Evolutionary conservation across 805 yeast genomes (phyloP).

Genomic region (Blastobotrys robertii): DNA sequence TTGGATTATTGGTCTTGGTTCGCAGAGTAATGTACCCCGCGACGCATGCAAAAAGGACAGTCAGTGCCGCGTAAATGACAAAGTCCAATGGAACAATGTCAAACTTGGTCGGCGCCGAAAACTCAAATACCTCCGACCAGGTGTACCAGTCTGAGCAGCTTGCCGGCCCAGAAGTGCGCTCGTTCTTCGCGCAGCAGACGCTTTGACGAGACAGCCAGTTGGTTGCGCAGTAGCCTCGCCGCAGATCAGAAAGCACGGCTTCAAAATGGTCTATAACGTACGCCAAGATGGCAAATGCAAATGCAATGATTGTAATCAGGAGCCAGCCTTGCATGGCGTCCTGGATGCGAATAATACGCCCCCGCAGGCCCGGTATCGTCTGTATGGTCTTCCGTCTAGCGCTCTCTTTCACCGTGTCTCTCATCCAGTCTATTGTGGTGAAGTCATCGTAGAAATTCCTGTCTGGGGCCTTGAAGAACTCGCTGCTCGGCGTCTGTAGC

Average conservation of each 20-base stretch:
- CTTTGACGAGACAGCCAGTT: conserved; percentile 37
- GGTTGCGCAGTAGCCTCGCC: conserved; percentile 41
- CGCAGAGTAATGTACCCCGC: conserved; percentile 39
- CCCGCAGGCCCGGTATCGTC: conserved; percentile 27
- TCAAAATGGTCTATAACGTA: conserved; percentile 40
- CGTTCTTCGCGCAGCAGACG: conserved; percentile 30
- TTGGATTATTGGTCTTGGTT: conserved; percentile 33
- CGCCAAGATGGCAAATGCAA: conserved; percentile 40
- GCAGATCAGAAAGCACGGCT: conserved; percentile 38
- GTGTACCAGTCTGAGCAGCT: conserved; percentile 35
- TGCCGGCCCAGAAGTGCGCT: conserved; percentile 3
- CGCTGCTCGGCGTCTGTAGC: no score
- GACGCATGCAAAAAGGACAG: conserved; percentile 34
- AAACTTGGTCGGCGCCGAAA: background rate
- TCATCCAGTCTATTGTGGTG: conserved; percentile 53
- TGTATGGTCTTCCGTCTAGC: conserved; percentile 32
- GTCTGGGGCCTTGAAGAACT: conserved; percentile 1
- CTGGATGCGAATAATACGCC: conserved; percentile 24
- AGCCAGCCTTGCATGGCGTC: conserved; percentile 41
- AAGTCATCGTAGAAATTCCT: conserved; percentile 46
- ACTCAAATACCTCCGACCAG: conserved; percentile 30
- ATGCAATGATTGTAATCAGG: conserved; percentile 37
- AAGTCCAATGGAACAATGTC: conserved; percentile 23
- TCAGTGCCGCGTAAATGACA: conserved; percentile 29
- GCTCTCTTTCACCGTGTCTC: conserved; percentile 38